Evolutionary conservation across 257 asterid species (phyloP).

Genomic region (Salvia rosmarinus): DNA sequence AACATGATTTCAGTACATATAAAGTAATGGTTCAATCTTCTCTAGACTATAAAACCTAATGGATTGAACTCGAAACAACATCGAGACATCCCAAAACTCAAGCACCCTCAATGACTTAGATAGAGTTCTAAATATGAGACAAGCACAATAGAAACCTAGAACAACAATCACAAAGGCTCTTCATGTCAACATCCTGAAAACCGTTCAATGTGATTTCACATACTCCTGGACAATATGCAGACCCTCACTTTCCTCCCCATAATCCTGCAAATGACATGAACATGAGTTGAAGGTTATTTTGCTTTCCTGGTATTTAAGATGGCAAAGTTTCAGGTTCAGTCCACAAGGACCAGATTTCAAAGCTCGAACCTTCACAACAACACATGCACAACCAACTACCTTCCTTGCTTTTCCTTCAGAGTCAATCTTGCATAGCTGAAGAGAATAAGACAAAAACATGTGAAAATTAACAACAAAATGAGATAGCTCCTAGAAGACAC

Average conservation of each 20-base stretch:
- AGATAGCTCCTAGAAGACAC: no score
- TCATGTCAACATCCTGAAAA: neutral
- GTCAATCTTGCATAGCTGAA: conserved; percentile 77
- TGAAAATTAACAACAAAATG: neutral
- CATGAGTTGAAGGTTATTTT: neutral
- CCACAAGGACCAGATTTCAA: neutral
- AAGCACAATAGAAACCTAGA: neutral
- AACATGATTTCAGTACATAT: neutral
- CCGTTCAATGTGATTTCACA: conserved; percentile 57
- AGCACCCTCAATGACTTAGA: neutral
- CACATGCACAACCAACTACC: conserved; percentile 71
- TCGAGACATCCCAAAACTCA: conserved; percentile 13
- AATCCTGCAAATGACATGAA: conserved; percentile 53
- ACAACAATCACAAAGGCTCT: neutral
- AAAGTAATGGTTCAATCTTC: neutral
- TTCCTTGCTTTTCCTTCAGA: conserved; percentile 84
- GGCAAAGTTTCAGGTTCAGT: neutral
- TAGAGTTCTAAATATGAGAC: conserved; percentile 10
- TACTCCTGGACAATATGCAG: conserved; percentile 75
- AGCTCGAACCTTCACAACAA: conserved; percentile 63
- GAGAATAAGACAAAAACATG: neutral
- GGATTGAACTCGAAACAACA: conserved; percentile 10
- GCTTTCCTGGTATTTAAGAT: neutral
- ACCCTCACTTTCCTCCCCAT: conserved; percentile 75
- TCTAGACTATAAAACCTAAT: neutral